phyloP scores from a whole-genome alignment of 1,139 yeast genomes.

The Kodamaea ohmeri region DNA sequence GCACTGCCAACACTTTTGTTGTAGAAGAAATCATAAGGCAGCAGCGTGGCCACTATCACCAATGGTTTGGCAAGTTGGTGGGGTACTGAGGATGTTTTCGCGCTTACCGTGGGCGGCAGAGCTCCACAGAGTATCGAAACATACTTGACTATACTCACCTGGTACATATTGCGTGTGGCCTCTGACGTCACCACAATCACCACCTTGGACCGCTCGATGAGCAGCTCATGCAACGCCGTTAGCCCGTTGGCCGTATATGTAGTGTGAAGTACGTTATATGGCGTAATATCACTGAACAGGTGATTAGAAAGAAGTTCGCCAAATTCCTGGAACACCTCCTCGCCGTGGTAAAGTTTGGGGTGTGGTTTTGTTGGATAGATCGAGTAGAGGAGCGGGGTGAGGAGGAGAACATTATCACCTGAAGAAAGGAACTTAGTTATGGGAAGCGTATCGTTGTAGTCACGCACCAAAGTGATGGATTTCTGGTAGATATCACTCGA shows the following conservation, averaged over 20 bases:
- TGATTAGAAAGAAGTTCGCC: conserved; percentile 43
- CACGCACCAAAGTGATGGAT: conserved; percentile 57
- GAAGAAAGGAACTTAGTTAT: conserved; percentile 42
- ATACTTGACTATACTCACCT: conserved; percentile 61
- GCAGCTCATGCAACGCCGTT: conserved; percentile 54
- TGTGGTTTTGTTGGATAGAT: conserved; percentile 23
- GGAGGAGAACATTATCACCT: conserved; percentile 43
- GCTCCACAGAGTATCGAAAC: conserved; percentile 56
- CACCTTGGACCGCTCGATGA: conserved; percentile 54
- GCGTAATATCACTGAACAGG: conserved; percentile 24
- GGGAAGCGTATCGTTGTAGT: conserved; percentile 52
- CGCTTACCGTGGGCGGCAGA: conserved; percentile 35
- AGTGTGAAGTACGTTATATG: conserved; percentile 55
- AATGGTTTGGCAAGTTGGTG: conserved; percentile 47
- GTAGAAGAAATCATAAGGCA: conserved; percentile 63
- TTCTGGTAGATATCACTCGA: conserved; percentile 50
- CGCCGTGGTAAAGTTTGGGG: conserved; percentile 43
- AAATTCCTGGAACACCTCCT: conserved; percentile 55
- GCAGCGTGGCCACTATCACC: conserved; percentile 59
- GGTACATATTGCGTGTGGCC: conserved; percentile 63
- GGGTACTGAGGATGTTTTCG: conserved; percentile 17
- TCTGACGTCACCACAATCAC: conserved; percentile 62
- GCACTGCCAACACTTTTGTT: conserved; percentile 56
- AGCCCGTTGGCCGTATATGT: conserved; percentile 67
- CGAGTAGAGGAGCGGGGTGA: conserved; percentile 55